Conservation (phyloP, 1,284 basidiomycete species). For the Chalciporus piperatoides region DNA sequence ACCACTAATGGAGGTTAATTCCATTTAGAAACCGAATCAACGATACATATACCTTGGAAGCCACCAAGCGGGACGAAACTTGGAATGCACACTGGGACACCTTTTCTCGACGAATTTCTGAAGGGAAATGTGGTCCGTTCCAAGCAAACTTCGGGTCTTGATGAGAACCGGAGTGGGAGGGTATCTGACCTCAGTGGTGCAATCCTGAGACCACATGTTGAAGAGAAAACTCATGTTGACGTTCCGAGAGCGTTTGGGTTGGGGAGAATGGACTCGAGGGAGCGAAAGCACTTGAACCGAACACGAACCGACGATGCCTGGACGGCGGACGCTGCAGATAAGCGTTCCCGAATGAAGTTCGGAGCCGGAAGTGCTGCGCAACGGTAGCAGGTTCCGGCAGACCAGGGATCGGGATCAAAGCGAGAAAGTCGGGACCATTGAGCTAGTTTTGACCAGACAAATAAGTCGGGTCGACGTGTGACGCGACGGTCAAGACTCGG, state of each 20-base stretch:
- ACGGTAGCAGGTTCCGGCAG: neutral
- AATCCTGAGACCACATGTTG: conserved; percentile 19
- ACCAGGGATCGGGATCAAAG: neutral
- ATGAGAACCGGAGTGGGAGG: conserved; percentile 39
- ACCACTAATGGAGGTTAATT: conserved; percentile 43
- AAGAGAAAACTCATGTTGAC: conserved; percentile 33
- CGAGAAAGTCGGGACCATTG: neutral
- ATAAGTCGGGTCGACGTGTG: too few species aligned
- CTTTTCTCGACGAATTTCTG: conserved; percentile 51
- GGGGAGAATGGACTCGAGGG: neutral
- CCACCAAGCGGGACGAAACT: conserved; percentile 67
- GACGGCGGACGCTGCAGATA: neutral
- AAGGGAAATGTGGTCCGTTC: conserved; percentile 36
- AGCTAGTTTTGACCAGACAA: neutral
- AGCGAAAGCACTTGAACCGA: neutral
- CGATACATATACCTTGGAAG: conserved; percentile 49
- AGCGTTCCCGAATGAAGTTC: neutral
- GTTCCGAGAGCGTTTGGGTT: neutral
- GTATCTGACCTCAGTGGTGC: conserved; percentile 29
- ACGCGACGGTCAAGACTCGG: too few species aligned
- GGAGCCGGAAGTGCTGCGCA: neutral
- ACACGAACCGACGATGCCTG: neutral
- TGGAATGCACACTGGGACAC: conserved; percentile 54
- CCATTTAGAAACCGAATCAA: conserved; percentile 1
- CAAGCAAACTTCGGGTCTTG: conserved; percentile 32